Evolutionary conservation across 805 yeast species (phyloP).

Genomic region (Kazachstania viticola): DNA sequence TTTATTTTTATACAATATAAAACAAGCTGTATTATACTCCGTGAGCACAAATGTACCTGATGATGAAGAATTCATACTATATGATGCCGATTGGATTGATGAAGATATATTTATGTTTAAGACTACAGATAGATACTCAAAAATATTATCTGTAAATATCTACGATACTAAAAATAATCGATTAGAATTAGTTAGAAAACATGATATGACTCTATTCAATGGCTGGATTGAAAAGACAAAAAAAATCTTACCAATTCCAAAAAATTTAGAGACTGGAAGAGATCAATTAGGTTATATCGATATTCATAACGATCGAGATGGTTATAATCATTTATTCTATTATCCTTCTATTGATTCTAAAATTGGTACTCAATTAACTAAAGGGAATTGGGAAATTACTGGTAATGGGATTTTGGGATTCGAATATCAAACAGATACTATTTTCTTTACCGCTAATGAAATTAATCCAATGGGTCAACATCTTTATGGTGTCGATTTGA

Average conservation of each 20-base stretch:
- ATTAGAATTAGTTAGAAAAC: slow-evolving; percentile 32
- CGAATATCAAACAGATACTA: slow-evolving; percentile 33
- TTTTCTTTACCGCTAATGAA: slow-evolving; percentile 49
- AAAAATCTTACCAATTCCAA: slow-evolving; percentile 31
- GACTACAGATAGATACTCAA: slow-evolving; percentile 53
- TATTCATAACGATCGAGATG: slow-evolving; percentile 37
- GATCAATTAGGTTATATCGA: slow-evolving; percentile 49
- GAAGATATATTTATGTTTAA: slow-evolving; percentile 40
- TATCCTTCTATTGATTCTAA: slow-evolving; percentile 35
- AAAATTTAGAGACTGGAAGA: slow-evolving; percentile 21
- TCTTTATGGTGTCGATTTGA: slow-evolving; percentile 38
- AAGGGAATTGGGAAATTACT: slow-evolving; percentile 42
- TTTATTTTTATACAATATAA: slow-evolving; percentile 33
- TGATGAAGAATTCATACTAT: slow-evolving; percentile 39
- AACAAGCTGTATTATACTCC: slow-evolving; percentile 11
- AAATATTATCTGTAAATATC: slow-evolving; percentile 38
- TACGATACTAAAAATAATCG: slow-evolving; percentile 26
- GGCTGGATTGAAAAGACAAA: slow-evolving; percentile 52
- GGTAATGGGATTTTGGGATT: slow-evolving; percentile 35
- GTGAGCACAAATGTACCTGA: slow-evolving; percentile 16
- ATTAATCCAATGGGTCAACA: slow-evolving; percentile 40
- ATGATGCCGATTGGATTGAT: slow-evolving; percentile 52
- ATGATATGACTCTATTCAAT: slow-evolving; percentile 33
- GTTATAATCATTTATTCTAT: slow-evolving; percentile 55
- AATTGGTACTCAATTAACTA: slow-evolving; percentile 32